Percentiles rank a stretch among this genome's conserved stretches.
Evolutionary conservation across 352 stramenopile species (phyloP).

Genomic region (Phytophthora boehmeriae): DNA sequence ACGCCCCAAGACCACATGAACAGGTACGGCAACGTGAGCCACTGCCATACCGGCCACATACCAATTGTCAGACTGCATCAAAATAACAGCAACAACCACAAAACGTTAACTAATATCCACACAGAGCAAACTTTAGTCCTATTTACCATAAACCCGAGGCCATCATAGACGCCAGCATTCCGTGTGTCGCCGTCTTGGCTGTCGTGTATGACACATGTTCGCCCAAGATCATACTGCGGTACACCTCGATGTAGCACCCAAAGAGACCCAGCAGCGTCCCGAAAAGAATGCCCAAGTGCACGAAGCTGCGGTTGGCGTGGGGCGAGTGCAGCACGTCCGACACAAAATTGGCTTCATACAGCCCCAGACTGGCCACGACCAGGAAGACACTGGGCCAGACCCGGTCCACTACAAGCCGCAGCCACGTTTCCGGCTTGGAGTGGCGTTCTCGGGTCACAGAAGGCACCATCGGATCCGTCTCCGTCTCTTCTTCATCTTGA

Average conservation of each 20-base stretch:
- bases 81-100: conserved; percentile 4
- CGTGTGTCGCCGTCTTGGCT: conserved; percentile 68
- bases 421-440: conserved; percentile 37
- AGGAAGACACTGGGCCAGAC: conserved; percentile 69
- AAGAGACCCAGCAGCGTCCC: conserved; percentile 62
- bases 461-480: conserved; percentile 51
- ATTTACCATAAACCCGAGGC: conserved; percentile 57
- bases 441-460: conserved; percentile 10
- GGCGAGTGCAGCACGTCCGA: conserved; percentile 59
- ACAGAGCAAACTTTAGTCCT: conserved; percentile 4
- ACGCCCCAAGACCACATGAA: conserved; percentile 88
- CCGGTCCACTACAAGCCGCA: conserved; percentile 55
- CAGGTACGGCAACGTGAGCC: conserved; percentile 75
- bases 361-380: conserved; percentile 47
- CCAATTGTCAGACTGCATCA: conserved; percentile 61
- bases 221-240: conserved; percentile 57
- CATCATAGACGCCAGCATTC: conserved; percentile 66
- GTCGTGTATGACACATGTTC: conserved; percentile 70
- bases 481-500: conserved; percentile 16
- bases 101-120: background rate
- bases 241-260: conserved; percentile 75
- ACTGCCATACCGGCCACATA: conserved; percentile 79
- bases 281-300: conserved; percentile 59
- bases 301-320: conserved; percentile 53
- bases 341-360: conserved; percentile 69